Percentiles rank a stretch among this genome's conserved stretches.
These are phyloP conservation scores for Fusarium liriodendri DNA, from an alignment of 2,329 filamentous ascomycete species.

Conservation along the genomic window DNA sequence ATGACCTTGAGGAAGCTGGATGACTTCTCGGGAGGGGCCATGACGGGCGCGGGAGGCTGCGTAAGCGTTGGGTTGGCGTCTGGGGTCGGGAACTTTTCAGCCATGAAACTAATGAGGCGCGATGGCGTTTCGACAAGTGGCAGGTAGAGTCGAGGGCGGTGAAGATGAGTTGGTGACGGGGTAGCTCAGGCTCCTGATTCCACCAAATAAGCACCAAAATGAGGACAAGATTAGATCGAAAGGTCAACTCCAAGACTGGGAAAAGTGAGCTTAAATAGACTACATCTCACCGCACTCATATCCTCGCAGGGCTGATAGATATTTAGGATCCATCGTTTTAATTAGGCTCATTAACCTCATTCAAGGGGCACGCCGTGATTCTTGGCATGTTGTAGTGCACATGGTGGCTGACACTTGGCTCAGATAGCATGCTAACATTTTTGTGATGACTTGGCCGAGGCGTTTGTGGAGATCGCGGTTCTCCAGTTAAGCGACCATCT, in stretches of 20 bases:
- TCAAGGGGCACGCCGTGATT: slow-evolving; percentile 13
- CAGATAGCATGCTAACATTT: slow-evolving; percentile 4
- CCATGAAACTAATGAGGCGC: slow-evolving; percentile 12
- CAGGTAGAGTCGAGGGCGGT: background rate
- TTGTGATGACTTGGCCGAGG: rapidly evolving
- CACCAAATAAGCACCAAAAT: background rate
- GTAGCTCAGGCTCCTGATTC: too few species aligned
- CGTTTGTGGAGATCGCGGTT: background rate
- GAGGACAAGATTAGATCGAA: background rate
- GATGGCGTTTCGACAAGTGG: background rate
- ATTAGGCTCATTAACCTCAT: slow-evolving; percentile 13
- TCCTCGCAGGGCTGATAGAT: slow-evolving; percentile 1
- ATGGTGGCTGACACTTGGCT: slow-evolving; percentile 14
- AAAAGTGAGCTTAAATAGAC: background rate
- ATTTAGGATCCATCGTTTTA: background rate
- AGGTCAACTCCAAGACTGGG: background rate
- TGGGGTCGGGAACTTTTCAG: slow-evolving; percentile 10
- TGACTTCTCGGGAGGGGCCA: slow-evolving; percentile 14
- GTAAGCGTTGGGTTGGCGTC: background rate
- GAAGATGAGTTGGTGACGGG: background rate
- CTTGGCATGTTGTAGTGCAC: slow-evolving; percentile 3
- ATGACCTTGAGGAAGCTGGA: slow-evolving; percentile 28
- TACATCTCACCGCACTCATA: too few species aligned
- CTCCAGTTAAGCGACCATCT: background rate
- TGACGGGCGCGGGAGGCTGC: slow-evolving; percentile 8